phyloP scores from a whole-genome alignment of 2,329 filamentous ascomycete species.

The Calonectria ilicicola region DNA sequence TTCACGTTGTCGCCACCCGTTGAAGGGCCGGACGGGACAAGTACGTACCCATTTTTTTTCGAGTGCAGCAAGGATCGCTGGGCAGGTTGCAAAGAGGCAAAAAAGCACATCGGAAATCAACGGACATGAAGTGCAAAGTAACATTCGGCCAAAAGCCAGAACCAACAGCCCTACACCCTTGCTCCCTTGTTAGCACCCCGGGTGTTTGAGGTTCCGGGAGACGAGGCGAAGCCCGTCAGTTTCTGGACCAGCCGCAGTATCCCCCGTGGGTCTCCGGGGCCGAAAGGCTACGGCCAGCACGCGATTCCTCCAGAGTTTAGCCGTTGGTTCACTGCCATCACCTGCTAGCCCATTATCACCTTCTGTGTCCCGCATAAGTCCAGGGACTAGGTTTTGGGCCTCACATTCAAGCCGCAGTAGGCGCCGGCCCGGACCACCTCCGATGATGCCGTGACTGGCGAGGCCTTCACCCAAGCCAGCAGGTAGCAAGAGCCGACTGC shows the following conservation, averaged over 20 bases:
- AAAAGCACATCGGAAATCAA: constrained; percentile 4
- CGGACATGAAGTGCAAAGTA: not conserved
- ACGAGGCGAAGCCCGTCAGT: constrained; percentile 5
- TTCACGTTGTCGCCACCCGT: constrained; percentile 5
- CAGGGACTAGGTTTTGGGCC: constrained; percentile 29
- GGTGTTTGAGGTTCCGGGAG: constrained; percentile 11
- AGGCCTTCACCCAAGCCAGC: not conserved
- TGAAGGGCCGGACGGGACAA: not conserved
- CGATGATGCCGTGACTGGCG: constrained; percentile 21
- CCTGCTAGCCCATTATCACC: not conserved
- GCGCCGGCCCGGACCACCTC: constrained; percentile 44
- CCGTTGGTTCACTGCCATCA: not conserved
- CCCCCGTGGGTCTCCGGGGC: not conserved
- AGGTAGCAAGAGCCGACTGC: constrained; percentile 7
- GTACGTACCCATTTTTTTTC: not conserved
- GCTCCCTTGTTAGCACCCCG: not conserved
- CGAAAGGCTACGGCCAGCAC: constrained; percentile 15
- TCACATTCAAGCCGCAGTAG: constrained; percentile 42
- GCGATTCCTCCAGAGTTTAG: constrained; percentile 1
- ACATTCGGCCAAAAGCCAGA: constrained; percentile 1
- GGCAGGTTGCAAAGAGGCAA: not conserved
- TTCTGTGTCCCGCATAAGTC: constrained; percentile 20
- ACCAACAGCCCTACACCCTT: constrained; percentile 1
- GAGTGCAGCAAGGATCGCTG: constrained; percentile 5
- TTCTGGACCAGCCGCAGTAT: not conserved